Percentiles rank a stretch among this genome's conserved stretches.
phyloP scores from a whole-genome alignment of 1,284 basidiomycete species.

The Apiotrichum gracile region DNA sequence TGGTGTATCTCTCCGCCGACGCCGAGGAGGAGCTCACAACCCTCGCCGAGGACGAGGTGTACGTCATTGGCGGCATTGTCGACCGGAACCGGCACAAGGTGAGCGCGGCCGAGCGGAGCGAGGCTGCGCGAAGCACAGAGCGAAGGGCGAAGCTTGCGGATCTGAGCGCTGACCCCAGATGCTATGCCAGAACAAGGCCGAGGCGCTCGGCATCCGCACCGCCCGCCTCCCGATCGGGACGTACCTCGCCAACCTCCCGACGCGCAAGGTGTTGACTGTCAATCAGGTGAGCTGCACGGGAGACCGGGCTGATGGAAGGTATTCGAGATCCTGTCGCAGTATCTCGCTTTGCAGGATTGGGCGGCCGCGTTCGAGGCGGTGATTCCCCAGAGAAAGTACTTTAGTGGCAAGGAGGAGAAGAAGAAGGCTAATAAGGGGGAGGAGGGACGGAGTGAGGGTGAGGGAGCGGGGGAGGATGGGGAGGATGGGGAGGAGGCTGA shows the following conservation, averaged over 20 bases:
- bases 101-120: conserved; percentile 11
- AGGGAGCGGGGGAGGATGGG: neutral
- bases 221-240: conserved; percentile 89
- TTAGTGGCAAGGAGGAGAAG: conserved; percentile 15
- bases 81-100: conserved; percentile 98
- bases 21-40: conserved; percentile 74
- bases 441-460: conserved; percentile 7
- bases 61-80: conserved; percentile 93
- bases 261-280: conserved; percentile 93
- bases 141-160: too few species aligned
- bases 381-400: conserved; percentile 83
- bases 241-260: conserved; percentile 72
- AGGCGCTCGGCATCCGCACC: conserved; percentile 64
- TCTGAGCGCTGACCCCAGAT: conserved; percentile 59
- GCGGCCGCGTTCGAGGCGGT: conserved; percentile 73
- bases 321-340: conserved; percentile 85
- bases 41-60: conserved; percentile 76
- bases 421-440: conserved; percentile 8
- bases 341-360: conserved; percentile 79
- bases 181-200: conserved; percentile 83
- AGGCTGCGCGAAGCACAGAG: too few species aligned
- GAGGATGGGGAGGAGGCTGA: conserved; percentile 17
- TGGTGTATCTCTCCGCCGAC: conserved; percentile 95
- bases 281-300: conserved; percentile 74
- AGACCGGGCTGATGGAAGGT: too few species aligned